Percentiles rank a stretch among this genome's conserved stretches.
These are phyloP conservation scores for Nakataea oryzae DNA, from an alignment of 2,329 filamentous ascomycete genomes.

Conservation along the genomic window DNA sequence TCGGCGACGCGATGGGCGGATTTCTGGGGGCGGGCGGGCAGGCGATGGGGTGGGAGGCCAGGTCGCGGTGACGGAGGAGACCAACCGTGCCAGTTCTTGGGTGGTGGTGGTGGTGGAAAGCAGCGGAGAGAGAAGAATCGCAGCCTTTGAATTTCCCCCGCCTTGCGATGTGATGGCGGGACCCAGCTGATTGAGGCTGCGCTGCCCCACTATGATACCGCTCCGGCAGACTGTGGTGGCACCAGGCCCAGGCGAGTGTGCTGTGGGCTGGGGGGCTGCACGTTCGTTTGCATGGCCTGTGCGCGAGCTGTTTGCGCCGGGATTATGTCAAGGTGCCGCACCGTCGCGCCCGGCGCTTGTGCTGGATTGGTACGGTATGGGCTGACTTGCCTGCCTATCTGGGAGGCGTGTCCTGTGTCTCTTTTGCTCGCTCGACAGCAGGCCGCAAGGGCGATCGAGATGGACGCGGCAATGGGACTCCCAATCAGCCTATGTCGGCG, in stretches of 20 bases:
- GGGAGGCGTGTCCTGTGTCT: background rate
- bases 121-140: constrained; percentile 1
- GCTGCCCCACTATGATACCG: constrained; percentile 4
- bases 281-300: background rate
- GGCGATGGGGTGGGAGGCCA: background rate
- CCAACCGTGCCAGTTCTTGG: background rate
- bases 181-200: constrained; percentile 13
- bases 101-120: background rate
- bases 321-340: background rate
- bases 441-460: too few relatives aligned
- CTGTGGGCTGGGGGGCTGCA: background rate
- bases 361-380: too few relatives aligned
- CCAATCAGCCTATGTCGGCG: background rate
- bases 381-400: too few relatives aligned
- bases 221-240: background rate
- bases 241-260: background rate
- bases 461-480: too few relatives aligned
- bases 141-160: constrained; percentile 4
- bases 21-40: background rate
- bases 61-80: background rate
- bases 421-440: too few relatives aligned
- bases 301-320: background rate
- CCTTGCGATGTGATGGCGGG: constrained; percentile 24
- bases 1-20: background rate
- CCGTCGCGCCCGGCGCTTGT: too few relatives aligned